Conservation (phyloP, 805 yeast genomes). For the Cyberlindnera xishuangbannaensis region DNA sequence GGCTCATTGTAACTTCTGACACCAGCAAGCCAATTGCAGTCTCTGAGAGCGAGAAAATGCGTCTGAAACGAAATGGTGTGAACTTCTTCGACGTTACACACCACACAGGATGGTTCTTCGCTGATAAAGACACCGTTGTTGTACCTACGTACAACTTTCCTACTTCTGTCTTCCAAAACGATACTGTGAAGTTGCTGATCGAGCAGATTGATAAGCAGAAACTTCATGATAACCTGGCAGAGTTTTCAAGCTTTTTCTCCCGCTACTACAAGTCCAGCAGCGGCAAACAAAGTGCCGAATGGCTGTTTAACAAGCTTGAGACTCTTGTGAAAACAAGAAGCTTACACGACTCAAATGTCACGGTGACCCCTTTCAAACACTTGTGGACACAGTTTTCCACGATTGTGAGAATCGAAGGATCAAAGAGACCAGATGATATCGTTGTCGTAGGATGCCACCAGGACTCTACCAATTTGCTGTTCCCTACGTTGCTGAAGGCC, state of each 20-base stretch:
- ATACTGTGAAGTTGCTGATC: conserved; percentile 33
- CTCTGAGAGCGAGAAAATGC: conserved; percentile 38
- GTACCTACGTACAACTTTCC: conserved; percentile 48
- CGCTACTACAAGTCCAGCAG: conserved; percentile 68
- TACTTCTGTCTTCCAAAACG: conserved; percentile 26
- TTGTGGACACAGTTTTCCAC: conserved; percentile 77
- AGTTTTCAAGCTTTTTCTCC: conserved; percentile 64
- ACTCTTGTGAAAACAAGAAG: conserved; percentile 24
- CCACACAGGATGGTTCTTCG: conserved; percentile 22
- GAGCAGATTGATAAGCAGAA: conserved; percentile 38
- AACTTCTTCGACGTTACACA: conserved; percentile 64
- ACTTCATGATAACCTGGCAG: conserved; percentile 49
- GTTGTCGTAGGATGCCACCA: conserved; percentile 87
- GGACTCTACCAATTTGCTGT: conserved; percentile 71
- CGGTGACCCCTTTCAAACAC: conserved; percentile 52
- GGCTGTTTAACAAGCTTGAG: conserved; percentile 52
- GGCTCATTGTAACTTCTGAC: conserved; percentile 16
- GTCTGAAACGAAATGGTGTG: conserved; percentile 40
- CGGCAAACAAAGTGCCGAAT: conserved; percentile 67
- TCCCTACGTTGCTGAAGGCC: conserved; percentile 64
- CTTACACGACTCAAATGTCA: conserved; percentile 25
- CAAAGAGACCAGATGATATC: conserved; percentile 31
- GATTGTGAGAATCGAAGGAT: conserved; percentile 58
- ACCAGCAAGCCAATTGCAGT: conserved; percentile 23
- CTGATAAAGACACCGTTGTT: conserved; percentile 13